phyloP scores from a whole-genome alignment of 352 stramenopile species.

The Saprolegnia diclina region DNA sequence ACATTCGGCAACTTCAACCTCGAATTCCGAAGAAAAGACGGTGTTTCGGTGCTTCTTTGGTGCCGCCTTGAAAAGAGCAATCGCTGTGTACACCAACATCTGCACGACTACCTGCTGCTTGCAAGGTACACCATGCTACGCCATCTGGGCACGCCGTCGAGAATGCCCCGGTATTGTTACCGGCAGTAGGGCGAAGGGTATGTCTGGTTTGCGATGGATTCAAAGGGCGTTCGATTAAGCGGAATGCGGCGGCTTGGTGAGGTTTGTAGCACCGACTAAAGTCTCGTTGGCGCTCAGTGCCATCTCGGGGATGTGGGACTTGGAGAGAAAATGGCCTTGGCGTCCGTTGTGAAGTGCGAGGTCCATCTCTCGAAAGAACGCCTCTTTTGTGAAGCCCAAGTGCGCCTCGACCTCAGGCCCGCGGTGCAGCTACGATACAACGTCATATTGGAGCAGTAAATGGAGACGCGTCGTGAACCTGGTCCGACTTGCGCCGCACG shows the following conservation, averaged over 20 bases:
- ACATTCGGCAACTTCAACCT: background rate
- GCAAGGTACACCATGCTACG: no score
- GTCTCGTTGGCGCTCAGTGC: slow-evolving; percentile 49
- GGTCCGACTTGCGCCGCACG: slow-evolving; percentile 1
- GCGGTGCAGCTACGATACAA: background rate
- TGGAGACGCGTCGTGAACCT: slow-evolving; percentile 14
- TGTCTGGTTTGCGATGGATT: no score
- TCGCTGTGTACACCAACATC: no score
- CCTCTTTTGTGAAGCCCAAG: slow-evolving; percentile 48
- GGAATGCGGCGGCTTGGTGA: slow-evolving; percentile 20
- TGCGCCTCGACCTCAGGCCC: slow-evolving; percentile 25
- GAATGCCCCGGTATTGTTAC: no score
- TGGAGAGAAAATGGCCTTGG: slow-evolving; percentile 43
- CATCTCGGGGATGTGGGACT: slow-evolving; percentile 40
- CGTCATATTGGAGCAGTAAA: background rate
- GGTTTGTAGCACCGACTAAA: background rate
- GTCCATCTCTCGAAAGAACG: slow-evolving; percentile 59
- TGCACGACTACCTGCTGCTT: no score
- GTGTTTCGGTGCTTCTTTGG: no score
- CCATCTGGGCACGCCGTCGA: no score
- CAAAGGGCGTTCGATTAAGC: no score
- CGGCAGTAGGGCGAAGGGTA: no score
- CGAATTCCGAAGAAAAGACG: no score
- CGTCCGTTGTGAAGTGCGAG: slow-evolving; percentile 42
- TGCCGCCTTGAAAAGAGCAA: no score